Percentiles rank a stretch among this genome's conserved stretches.
Evolutionary conservation across 73 alveolate species (phyloP).

Genomic region (Paramecium pentaurelia): DNA sequence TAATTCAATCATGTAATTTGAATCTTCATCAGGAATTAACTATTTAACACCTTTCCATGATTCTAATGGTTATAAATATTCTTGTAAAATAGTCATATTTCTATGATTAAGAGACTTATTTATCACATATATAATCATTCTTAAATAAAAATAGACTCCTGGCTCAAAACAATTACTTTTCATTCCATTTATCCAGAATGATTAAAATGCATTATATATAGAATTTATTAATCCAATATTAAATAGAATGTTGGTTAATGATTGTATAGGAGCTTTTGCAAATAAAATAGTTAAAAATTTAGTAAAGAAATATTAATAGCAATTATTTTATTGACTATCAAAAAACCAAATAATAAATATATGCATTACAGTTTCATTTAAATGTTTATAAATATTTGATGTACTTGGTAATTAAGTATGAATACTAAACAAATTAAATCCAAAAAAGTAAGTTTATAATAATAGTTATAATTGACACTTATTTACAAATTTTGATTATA

Average conservation of each 20-base stretch:
- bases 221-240: neutral
- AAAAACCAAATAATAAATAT: conserved; percentile 8
- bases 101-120: neutral
- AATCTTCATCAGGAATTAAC: neutral
- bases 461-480: neutral
- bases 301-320: neutral
- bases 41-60: neutral
- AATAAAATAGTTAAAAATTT: neutral
- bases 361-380: conserved; percentile 31
- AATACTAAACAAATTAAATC: neutral
- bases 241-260: neutral
- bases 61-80: neutral
- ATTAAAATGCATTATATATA: neutral
- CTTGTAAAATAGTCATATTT: neutral
- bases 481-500: neutral
- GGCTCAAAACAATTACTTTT: neutral
- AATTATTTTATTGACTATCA: neutral
- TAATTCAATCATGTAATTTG: neutral
- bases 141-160: neutral
- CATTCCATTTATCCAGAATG: neutral
- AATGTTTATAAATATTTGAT: neutral
- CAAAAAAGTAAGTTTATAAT: neutral
- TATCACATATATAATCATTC: neutral
- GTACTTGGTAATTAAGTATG: neutral
- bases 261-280: neutral